These are phyloP conservation scores for Cadophora luteo-olivacea DNA, from an alignment of 2,329 filamentous ascomycete species.

Conservation along the genomic window DNA sequence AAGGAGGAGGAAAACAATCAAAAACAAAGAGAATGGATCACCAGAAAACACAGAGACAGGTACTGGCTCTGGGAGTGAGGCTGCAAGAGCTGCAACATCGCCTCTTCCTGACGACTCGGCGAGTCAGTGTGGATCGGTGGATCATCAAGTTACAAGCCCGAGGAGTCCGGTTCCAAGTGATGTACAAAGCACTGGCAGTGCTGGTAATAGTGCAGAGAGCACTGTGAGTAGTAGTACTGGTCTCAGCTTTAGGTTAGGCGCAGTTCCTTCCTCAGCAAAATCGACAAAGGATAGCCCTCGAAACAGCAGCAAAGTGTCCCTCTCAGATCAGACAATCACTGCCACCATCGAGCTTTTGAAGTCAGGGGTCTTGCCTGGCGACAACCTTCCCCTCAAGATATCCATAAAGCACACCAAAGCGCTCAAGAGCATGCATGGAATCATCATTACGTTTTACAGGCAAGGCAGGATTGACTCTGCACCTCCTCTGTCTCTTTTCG, in stretches of 20 bases:
- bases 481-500: constrained; percentile 59
- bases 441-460: constrained; percentile 91
- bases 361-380: constrained; percentile 85
- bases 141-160: constrained; percentile 51
- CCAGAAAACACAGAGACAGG: constrained; percentile 36
- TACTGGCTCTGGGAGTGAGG: constrained; percentile 35
- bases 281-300: constrained; percentile 55
- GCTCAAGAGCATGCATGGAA: constrained; percentile 88
- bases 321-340: constrained; percentile 81
- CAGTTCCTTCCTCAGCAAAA: constrained; percentile 45
- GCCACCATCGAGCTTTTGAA: constrained; percentile 83
- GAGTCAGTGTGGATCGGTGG: constrained; percentile 44
- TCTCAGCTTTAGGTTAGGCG: constrained; percentile 52
- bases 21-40: constrained; percentile 32
- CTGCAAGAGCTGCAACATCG: constrained; percentile 31
- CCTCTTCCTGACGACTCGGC: constrained; percentile 43
- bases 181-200: constrained; percentile 71
- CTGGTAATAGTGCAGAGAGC: constrained; percentile 75
- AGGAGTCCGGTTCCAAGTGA: constrained; percentile 57
- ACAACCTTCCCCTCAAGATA: constrained; percentile 80
- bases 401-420: constrained; percentile 86
- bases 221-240: constrained; percentile 48
- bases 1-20: constrained; percentile 52
- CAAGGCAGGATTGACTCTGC: constrained; percentile 88
- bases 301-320: constrained; percentile 56